Evolutionary conservation across 345 rosid species (phyloP), one percentile per base, ranked within the genome.

Genomic region (Salix purpurea): DNA sequence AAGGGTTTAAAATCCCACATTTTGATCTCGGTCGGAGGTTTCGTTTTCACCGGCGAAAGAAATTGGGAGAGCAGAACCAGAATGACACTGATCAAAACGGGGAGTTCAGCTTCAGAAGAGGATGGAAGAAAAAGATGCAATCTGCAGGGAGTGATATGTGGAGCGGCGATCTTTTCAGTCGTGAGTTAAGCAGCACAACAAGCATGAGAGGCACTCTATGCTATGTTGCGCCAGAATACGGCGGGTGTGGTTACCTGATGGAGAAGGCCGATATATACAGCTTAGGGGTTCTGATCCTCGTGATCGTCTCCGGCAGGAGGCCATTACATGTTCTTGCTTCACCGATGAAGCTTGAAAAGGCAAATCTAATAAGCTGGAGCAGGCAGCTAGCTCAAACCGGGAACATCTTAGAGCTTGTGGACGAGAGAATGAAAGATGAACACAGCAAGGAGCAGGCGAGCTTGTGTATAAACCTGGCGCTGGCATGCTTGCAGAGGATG

Each of bases 191-290:
- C 85, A 96, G 99, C 93, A 96, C 98, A 15, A 96, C 99, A 3
- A 94, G 99, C 89, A 91, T 96, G 98, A 90, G 97, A 83, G 99
- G 99, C 1, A 96, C 99, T 23, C 68, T 96, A 77, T 96, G 99
- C 65, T 96, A 96, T 82, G 91, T 94, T 54, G 99, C 98, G 2
- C 99, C 97, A 0, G 99, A 96, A 75, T 89, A 90, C 42, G 94
- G 98, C 62, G 93, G 95, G 21, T 92, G 92, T 58, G 97, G 97
- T 39, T 92, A 90, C 81, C 73, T 94, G 77, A 88, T 94, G 90
- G 99, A 96, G 91, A 96, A 96, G 85, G 95, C 97, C 0, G 99
- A 96, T 83, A 89, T 96, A 70, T 96, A 96, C 82, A 94, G 97
- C 78, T 88, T 96, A 46, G 99, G 99, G 26, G 99, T 96, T 46